These are phyloP conservation scores for Euclidium syriacum DNA, from an alignment of 345 rosid genomes.

Conservation along the genomic window DNA sequence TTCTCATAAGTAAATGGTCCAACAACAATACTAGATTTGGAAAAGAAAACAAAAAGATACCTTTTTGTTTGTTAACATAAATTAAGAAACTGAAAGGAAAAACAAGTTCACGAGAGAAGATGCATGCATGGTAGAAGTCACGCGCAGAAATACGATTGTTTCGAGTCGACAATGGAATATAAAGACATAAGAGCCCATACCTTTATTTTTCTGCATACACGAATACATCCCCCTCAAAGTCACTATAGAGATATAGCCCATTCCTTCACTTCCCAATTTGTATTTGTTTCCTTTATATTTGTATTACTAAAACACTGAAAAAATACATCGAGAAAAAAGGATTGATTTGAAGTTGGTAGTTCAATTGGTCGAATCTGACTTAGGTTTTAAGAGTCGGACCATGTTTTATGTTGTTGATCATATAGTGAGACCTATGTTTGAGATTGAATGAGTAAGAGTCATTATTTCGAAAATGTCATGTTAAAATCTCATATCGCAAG, in stretches of 20 bases:
- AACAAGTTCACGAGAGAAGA: not conserved
- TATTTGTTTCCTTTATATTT: not conserved
- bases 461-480: too few relatives aligned
- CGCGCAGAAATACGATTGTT: slow-evolving; percentile 2
- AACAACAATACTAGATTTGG: too few relatives aligned
- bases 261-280: not conserved
- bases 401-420: too few relatives aligned
- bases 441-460: too few relatives aligned
- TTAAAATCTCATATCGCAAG: too few relatives aligned
- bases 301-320: not conserved
- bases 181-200: slow-evolving; percentile 12
- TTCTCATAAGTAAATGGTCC: too few relatives aligned
- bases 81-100: not conserved
- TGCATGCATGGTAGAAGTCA: slow-evolving; percentile 24
- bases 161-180: slow-evolving; percentile 3
- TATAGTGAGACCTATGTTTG: too few relatives aligned
- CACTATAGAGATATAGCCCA: not conserved
- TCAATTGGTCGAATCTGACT: too few relatives aligned
- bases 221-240: slow-evolving; percentile 10
- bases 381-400: too few relatives aligned
- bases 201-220: not conserved
- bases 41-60: too few relatives aligned
- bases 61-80: not conserved
- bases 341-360: too few relatives aligned
- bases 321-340: too few relatives aligned